phyloP scores from a whole-genome alignment of 1,139 yeast genomes.

The Starmera stellimalicola region DNA sequence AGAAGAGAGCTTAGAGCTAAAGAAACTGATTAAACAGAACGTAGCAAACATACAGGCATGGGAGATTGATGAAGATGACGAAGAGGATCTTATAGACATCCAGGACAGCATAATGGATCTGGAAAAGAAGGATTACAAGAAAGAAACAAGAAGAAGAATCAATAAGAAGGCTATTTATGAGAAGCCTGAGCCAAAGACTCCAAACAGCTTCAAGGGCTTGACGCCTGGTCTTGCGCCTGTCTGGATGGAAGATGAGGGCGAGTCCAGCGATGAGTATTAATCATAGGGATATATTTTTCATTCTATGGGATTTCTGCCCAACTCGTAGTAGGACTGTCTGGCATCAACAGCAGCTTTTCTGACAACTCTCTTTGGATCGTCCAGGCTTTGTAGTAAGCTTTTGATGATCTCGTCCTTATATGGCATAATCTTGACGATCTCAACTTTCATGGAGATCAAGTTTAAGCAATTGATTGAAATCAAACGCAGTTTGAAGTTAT shows the following conservation, averaged over 20 bases:
- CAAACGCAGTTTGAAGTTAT: constrained; percentile 39
- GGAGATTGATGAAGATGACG: constrained; percentile 34
- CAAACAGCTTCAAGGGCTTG: constrained; percentile 43
- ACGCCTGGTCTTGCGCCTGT: constrained; percentile 94
- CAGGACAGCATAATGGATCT: constrained; percentile 31
- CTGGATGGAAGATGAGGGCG: constrained; percentile 43
- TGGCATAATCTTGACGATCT: constrained; percentile 35
- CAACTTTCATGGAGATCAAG: constrained; percentile 29
- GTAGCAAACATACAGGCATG: constrained; percentile 36
- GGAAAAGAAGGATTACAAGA: constrained; percentile 18
- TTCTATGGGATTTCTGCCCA: constrained; percentile 21
- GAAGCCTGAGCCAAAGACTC: constrained; percentile 21
- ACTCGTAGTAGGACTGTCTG: constrained; percentile 64
- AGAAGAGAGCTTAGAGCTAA: constrained; percentile 40
- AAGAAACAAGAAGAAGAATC: constrained; percentile 18
- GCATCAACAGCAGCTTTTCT: constrained; percentile 71
- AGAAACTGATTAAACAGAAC: constrained; percentile 40
- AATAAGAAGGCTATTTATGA: constrained; percentile 16
- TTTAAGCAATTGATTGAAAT: constrained; percentile 49
- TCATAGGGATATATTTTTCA: constrained; percentile 1
- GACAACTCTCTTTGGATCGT: constrained; percentile 66
- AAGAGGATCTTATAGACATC: constrained; percentile 34
- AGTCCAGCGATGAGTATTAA: constrained; percentile 22
- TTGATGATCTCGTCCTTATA: constrained; percentile 42
- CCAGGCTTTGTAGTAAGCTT: constrained; percentile 45